phyloP scores from a whole-genome alignment of 495 filamentous ascomycete genomes.

The Clavariopsis aquatica region DNA sequence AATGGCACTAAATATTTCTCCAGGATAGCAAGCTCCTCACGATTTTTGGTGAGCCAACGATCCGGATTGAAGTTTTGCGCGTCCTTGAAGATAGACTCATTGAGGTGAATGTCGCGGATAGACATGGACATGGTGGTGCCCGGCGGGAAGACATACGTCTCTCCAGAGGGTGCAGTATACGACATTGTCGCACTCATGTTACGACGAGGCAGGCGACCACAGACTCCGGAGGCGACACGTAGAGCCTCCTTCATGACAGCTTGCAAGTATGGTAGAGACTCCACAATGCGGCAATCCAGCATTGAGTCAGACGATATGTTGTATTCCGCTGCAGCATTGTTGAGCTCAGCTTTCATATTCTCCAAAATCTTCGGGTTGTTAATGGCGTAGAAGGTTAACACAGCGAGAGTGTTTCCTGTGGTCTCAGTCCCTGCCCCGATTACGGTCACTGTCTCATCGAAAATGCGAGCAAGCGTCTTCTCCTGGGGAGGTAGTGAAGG shows the following conservation, averaged over 20 bases:
- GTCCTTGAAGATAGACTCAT: conserved; percentile 32
- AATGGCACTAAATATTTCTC: conserved; percentile 17
- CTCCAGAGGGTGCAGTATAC: conserved; percentile 5
- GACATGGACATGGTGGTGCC: conserved; percentile 36
- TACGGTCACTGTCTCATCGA: conserved; percentile 14
- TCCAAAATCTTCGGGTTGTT: background rate
- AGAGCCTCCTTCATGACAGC: conserved; percentile 12
- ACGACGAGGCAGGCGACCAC: conserved; percentile 12
- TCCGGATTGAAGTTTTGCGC: conserved; percentile 33
- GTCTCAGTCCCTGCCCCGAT: conserved; percentile 27
- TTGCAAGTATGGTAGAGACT: conserved; percentile 10
- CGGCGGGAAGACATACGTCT: conserved; percentile 20
- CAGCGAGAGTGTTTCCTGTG: conserved; percentile 7
- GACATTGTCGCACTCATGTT: background rate
- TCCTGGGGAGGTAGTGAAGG: conserved; percentile 15
- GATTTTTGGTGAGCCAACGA: conserved; percentile 32
- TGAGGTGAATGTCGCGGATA: conserved; percentile 32
- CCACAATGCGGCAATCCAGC: background rate
- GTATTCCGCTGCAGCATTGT: conserved; percentile 1
- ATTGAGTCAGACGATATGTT: background rate
- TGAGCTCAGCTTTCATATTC: conserved; percentile 10
- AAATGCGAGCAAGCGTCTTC: conserved; percentile 16
- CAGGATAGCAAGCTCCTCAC: background rate
- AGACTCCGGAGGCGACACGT: conserved; percentile 1
- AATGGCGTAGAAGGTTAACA: conserved; percentile 7